Percentiles rank a stretch among this genome's conserved stretches.
phyloP scores from a whole-genome alignment of 192 early-diverging fungal genomes.

The Linnemannia zychae region DNA sequence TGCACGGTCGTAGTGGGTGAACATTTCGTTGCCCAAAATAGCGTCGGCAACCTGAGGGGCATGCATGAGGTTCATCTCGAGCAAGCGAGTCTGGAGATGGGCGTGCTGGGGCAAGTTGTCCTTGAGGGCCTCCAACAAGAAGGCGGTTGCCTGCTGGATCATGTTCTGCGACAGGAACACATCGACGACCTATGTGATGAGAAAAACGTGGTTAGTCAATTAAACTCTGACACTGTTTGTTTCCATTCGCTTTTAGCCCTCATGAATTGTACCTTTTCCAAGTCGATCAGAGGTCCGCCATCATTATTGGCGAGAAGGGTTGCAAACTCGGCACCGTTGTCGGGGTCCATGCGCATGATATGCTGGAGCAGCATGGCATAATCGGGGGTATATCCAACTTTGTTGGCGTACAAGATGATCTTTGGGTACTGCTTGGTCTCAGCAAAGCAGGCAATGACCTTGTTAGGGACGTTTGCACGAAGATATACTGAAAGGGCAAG shows the following conservation, averaged over 20 bases:
- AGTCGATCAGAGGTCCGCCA: slow-evolving; percentile 81
- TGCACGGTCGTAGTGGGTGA: slow-evolving; percentile 94
- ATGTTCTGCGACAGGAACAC: slow-evolving; percentile 93
- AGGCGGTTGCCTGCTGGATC: slow-evolving; percentile 97
- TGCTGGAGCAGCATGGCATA: slow-evolving; percentile 91
- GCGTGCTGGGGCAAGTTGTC: slow-evolving; percentile 93
- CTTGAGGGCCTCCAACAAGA: slow-evolving; percentile 96
- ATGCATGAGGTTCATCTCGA: slow-evolving; percentile 98
- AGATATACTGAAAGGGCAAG: slow-evolving; percentile 96
- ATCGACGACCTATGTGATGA: slow-evolving; percentile 80
- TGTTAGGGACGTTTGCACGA: slow-evolving; percentile 92
- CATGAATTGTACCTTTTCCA: slow-evolving; percentile 72
- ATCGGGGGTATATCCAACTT: slow-evolving; percentile 94
- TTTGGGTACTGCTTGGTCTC: slow-evolving; percentile 97
- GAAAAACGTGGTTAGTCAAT: background rate
- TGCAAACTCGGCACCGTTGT: slow-evolving; percentile 96
- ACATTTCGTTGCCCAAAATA: slow-evolving; percentile 96
- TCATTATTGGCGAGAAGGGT: slow-evolving; percentile 88
- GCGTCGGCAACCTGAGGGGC: slow-evolving; percentile 99
- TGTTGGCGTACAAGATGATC: slow-evolving; percentile 95
- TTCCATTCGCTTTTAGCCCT: background rate
- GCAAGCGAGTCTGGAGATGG: slow-evolving; percentile 91
- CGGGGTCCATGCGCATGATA: slow-evolving; percentile 91
- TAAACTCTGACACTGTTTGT: background rate
- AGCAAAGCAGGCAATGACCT: slow-evolving; percentile 96